Evolutionary conservation across 164 flowering plant species (phyloP).

Genomic region (Dillenia suffruticosa): DNA sequence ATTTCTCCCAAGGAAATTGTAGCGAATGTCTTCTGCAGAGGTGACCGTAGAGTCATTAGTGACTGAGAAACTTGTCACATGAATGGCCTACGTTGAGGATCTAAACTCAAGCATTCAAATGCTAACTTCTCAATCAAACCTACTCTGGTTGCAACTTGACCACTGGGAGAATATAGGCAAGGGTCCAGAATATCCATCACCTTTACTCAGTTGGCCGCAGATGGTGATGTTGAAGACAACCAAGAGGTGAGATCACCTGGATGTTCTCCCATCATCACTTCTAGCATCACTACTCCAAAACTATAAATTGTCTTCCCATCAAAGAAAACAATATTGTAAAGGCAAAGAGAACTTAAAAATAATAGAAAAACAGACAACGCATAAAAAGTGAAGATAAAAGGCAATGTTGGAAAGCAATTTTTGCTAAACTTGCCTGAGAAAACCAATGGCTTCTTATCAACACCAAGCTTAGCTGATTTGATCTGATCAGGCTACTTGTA

Average conservation of each 20-base stretch:
- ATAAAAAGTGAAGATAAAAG: too few species aligned
- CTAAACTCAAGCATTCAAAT: slow-evolving; percentile 3
- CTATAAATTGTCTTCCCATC: too few species aligned
- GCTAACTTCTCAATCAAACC: slow-evolving; percentile 1
- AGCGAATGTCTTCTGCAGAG: background rate
- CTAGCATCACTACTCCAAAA: slow-evolving; percentile 16
- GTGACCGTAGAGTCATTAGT: background rate
- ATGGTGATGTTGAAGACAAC: background rate
- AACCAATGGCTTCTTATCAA: too few species aligned
- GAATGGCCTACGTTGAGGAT: slow-evolving; percentile 5
- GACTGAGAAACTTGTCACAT: slow-evolving; percentile 2
- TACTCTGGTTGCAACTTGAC: background rate
- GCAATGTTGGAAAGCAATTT: too few species aligned
- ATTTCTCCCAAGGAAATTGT: too few species aligned
- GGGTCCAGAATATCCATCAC: slow-evolving; percentile 3
- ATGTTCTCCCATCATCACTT: slow-evolving; percentile 12
- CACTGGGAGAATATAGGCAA: background rate
- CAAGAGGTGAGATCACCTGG: slow-evolving; percentile 8
- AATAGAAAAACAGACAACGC: too few species aligned
- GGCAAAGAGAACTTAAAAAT: too few species aligned
- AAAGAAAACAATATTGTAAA: too few species aligned
- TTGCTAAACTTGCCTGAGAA: too few species aligned
- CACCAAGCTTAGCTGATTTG: too few species aligned
- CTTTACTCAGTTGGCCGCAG: background rate
- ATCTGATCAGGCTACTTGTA: too few species aligned